Conservation (phyloP, 352 stramenopile genomes). For the Phytophthora pluvialis region DNA sequence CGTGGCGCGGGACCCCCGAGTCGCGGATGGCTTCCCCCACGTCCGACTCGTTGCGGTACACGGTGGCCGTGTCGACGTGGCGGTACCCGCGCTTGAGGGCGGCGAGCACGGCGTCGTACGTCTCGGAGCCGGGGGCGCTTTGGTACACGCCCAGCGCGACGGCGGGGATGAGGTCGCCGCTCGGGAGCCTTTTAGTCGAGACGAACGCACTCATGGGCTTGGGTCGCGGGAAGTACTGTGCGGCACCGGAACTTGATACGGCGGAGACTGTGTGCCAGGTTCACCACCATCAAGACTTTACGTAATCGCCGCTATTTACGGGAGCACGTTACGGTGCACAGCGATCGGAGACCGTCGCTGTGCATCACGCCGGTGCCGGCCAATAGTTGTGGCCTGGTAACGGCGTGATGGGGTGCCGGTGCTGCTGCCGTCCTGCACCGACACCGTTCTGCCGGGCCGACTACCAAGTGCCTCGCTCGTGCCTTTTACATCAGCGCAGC, state of each 20-base stretch:
- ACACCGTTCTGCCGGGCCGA: neutral
- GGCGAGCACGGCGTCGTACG: slow-evolving; percentile 58
- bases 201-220: slow-evolving; percentile 30
- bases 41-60: slow-evolving; percentile 90
- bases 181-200: slow-evolving; percentile 45
- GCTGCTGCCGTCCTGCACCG: neutral
- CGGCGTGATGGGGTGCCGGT: slow-evolving; percentile 1
- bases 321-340: neutral
- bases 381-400: slow-evolving; percentile 1
- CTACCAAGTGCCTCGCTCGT: neutral
- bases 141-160: slow-evolving; percentile 67
- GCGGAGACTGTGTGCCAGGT: neutral
- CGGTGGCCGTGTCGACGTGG: slow-evolving; percentile 88
- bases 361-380: slow-evolving; percentile 9
- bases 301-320: slow-evolving; percentile 1
- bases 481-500: neutral
- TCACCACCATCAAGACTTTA: neutral
- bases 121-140: slow-evolving; percentile 53
- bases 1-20: slow-evolving; percentile 70
- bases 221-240: neutral
- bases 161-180: slow-evolving; percentile 50
- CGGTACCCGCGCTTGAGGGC: slow-evolving; percentile 84
- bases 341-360: neutral
- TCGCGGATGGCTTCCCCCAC: slow-evolving; percentile 80
- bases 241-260: neutral